A percentile compares a stretch with the other conserved stretches of the same genome.
Evolutionary conservation across 2,329 filamentous ascomycete species (phyloP).

Genomic region (Apiospora pterosperma): DNA sequence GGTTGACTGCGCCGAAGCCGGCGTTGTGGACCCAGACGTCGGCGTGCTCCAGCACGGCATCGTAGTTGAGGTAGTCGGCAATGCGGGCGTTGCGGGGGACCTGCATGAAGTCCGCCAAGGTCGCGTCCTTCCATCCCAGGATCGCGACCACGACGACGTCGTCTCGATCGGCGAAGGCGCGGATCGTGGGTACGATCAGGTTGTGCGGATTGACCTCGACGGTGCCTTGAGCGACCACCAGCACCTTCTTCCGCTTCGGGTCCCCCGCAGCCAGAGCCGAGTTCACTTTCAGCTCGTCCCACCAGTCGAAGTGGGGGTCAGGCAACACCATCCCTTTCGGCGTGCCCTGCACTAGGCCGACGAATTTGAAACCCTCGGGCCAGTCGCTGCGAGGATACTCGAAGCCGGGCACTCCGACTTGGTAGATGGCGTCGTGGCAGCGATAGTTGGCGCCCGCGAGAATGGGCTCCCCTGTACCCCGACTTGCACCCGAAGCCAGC

Average conservation of each 20-base stretch:
- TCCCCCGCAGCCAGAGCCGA: conserved; percentile 10
- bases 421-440: conserved; percentile 30
- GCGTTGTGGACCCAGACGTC: conserved; percentile 37
- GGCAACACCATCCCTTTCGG: conserved; percentile 5
- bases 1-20: conserved; percentile 37
- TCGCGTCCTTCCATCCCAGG: conserved; percentile 30
- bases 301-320: conserved; percentile 28
- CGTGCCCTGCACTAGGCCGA: conserved; percentile 29
- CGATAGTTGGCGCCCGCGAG: conserved; percentile 33
- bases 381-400: conserved; percentile 36
- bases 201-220: conserved; percentile 34
- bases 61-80: conserved; percentile 35
- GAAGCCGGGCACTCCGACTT: conserved; percentile 33
- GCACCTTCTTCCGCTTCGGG: conserved; percentile 23
- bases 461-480: conserved; percentile 18
- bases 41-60: conserved; percentile 32
- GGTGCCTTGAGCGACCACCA: conserved; percentile 37
- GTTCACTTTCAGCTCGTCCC: conserved; percentile 28
- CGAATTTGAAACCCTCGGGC: conserved; percentile 30
- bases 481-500: conserved; percentile 23
- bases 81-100: conserved; percentile 29
- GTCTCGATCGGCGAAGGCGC: conserved; percentile 22
- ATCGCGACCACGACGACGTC: conserved; percentile 32
- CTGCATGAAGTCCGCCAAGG: conserved; percentile 13
- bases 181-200: conserved; percentile 34